Conservation (phyloP, 2,329 filamentous ascomycete genomes). For the Elsinoe arachidis region DNA sequence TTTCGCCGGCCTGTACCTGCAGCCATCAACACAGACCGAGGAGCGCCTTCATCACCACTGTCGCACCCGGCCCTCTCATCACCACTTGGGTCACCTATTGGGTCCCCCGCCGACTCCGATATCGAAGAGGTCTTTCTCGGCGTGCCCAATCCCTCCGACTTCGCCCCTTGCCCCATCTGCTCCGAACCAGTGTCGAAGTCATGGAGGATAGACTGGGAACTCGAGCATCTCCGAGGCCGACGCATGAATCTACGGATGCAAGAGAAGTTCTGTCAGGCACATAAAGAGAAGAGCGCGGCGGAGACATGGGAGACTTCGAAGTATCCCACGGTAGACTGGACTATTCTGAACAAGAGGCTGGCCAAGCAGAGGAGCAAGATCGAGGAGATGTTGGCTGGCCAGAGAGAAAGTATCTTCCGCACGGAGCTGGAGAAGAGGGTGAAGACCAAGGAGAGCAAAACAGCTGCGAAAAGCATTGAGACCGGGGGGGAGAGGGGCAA, state of each 20-base stretch:
- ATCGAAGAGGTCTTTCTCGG: conserved; percentile 7
- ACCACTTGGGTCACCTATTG: neutral
- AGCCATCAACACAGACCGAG: neutral
- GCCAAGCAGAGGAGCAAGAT: conserved; percentile 21
- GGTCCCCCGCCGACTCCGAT: neutral
- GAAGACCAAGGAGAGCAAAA: conserved; percentile 16
- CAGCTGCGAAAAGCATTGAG: conserved; percentile 18
- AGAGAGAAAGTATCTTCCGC: conserved; percentile 21
- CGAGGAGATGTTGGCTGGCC: conserved; percentile 21
- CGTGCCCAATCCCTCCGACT: conserved; percentile 4
- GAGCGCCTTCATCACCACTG: neutral
- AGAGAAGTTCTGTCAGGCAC: conserved; percentile 27
- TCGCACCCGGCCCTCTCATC: conserved; percentile 3
- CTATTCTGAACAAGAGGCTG: conserved; percentile 21
- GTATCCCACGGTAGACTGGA: conserved; percentile 30
- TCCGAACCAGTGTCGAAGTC: conserved; percentile 22
- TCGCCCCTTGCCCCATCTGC: conserved; percentile 27
- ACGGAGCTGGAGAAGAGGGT: conserved; percentile 19
- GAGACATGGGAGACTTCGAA: conserved; percentile 22
- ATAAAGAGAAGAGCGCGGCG: conserved; percentile 23
- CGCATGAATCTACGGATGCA: conserved; percentile 25
- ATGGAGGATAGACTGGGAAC: conserved; percentile 26
- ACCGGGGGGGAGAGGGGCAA: conserved; percentile 11
- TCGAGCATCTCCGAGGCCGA: conserved; percentile 17
- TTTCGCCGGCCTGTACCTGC: neutral